Evolutionary conservation across 2,329 filamentous ascomycete genomes (phyloP).

Genomic region (Penicillium sp.): DNA sequence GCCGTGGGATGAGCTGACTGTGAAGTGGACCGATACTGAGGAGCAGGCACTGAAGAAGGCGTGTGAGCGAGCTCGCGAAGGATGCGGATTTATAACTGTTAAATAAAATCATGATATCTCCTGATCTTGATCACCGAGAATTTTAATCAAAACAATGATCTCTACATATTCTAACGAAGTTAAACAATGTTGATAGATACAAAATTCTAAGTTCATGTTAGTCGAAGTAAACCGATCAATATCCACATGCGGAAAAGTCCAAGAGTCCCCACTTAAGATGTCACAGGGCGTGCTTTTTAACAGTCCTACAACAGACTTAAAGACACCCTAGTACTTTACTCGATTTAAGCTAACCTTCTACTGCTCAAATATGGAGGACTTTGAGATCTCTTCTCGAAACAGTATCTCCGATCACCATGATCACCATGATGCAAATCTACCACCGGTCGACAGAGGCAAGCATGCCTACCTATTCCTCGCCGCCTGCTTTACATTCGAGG

Average conservation of each 20-base stretch:
- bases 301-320: neutral
- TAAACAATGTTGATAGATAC: too few relatives aligned
- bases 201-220: neutral
- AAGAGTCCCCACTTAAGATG: neutral
- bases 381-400: constrained; percentile 9
- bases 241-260: neutral
- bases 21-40: constrained; percentile 61
- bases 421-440: constrained; percentile 20
- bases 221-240: neutral
- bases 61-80: constrained; percentile 52
- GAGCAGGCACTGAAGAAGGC: constrained; percentile 56
- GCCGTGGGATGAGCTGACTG: constrained; percentile 56
- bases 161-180: too few relatives aligned
- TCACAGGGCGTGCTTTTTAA: neutral
- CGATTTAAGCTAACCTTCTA: neutral
- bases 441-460: constrained; percentile 36
- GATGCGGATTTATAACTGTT: constrained; percentile 55
- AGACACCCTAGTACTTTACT: too few relatives aligned
- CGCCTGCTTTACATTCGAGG: constrained; percentile 51
- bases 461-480: constrained; percentile 46
- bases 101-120: constrained; percentile 41
- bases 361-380: constrained; percentile 5
- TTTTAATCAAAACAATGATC: neutral
- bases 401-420: constrained; percentile 8
- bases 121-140: neutral